Conservation (phyloP, 225 moss, liverwort and hornwort genomes). For the Pleurozium schreberi region DNA sequence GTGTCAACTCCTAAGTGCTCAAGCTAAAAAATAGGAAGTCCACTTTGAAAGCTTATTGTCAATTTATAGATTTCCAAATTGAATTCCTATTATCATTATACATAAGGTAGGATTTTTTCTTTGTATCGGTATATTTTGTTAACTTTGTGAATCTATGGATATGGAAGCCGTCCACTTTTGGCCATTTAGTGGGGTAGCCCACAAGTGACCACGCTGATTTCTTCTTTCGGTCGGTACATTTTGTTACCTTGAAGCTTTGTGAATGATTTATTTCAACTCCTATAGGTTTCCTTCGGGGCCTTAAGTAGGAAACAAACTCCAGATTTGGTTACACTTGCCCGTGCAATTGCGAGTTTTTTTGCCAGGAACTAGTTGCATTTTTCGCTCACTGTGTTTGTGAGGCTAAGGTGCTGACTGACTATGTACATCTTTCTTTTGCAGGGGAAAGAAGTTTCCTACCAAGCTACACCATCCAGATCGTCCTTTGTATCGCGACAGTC, state of each 20-base stretch:
- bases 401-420: not conserved
- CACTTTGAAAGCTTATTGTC: not conserved
- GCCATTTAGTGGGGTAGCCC: not conserved
- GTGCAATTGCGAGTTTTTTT: not conserved
- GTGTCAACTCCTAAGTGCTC: not conserved
- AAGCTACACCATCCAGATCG: slow-evolving; percentile 28
- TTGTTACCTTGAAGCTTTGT: not conserved
- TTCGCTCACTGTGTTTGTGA: not conserved
- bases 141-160: no score
- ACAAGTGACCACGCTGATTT: not conserved
- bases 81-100: not conserved
- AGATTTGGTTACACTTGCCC: not conserved
- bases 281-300: not conserved
- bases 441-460: slow-evolving; percentile 51
- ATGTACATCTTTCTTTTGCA: not conserved
- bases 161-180: no score
- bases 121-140: not conserved
- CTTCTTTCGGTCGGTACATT: not conserved
- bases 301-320: not conserved
- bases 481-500: slow-evolving; percentile 4
- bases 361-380: not conserved
- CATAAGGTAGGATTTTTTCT: not conserved
- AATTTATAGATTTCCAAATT: not conserved
- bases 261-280: not conserved
- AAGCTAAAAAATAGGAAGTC: not conserved